A percentile compares a stretch with the other conserved stretches of the same genome.
Evolutionary conservation across 2,329 filamentous ascomycete genomes (phyloP).

Genomic region (Malbranchea zuffiana): DNA sequence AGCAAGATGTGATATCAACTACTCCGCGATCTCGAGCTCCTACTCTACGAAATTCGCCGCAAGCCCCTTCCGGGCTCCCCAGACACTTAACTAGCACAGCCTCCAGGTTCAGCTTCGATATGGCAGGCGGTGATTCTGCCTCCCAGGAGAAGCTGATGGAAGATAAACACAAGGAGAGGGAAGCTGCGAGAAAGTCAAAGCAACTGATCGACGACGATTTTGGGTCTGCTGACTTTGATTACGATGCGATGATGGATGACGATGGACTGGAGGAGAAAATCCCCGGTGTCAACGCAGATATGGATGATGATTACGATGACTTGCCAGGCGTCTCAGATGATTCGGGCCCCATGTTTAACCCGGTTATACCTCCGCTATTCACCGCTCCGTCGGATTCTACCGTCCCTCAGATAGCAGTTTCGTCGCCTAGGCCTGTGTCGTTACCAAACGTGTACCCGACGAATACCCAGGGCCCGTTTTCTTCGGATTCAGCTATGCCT

Average conservation of each 20-base stretch:
- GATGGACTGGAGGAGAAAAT: slow-evolving; percentile 38
- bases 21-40: slow-evolving; percentile 4
- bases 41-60: slow-evolving; percentile 13
- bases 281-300: slow-evolving; percentile 39
- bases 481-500: slow-evolving; percentile 5
- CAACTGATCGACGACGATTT: slow-evolving; percentile 28
- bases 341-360: background rate
- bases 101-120: slow-evolving; percentile 56
- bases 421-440: background rate
- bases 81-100: slow-evolving; percentile 46
- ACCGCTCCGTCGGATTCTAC: slow-evolving; percentile 1
- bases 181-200: slow-evolving; percentile 33
- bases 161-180: slow-evolving; percentile 49
- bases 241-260: slow-evolving; percentile 35
- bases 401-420: background rate
- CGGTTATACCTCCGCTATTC: background rate
- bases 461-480: background rate
- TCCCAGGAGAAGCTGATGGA: slow-evolving; percentile 52
- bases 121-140: slow-evolving; percentile 46
- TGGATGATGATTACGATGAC: slow-evolving; percentile 32
- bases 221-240: slow-evolving; percentile 32
- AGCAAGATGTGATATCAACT: background rate
- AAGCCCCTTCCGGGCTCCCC: slow-evolving; percentile 28
- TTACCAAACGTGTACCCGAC: background rate
- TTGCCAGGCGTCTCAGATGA: slow-evolving; percentile 8